phyloP scores from a whole-genome alignment of 208 protist species.

The Leishmania turanica region DNA sequence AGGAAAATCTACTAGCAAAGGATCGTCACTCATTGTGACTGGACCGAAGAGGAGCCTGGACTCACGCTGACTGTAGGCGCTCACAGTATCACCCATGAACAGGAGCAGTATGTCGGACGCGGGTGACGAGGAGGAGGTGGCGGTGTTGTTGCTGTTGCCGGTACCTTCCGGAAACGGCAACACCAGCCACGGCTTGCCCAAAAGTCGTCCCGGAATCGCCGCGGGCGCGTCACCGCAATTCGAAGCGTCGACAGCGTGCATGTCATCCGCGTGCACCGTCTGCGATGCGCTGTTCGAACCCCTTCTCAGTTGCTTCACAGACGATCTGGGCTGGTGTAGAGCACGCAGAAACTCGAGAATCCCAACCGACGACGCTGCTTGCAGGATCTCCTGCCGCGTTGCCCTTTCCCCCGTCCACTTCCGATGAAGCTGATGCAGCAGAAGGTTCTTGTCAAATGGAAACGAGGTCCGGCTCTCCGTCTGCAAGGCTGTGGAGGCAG shows the following conservation, averaged over 20 bases:
- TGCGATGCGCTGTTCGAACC: background rate
- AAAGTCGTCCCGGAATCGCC: constrained; percentile 5
- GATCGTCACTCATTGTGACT: constrained; percentile 24
- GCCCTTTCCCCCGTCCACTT: constrained; percentile 19
- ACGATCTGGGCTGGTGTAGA: background rate
- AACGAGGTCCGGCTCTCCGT: background rate
- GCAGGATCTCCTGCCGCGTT: background rate
- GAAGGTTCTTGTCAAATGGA: background rate
- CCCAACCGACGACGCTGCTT: constrained; percentile 13
- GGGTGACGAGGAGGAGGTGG: background rate
- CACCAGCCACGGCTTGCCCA: constrained; percentile 28
- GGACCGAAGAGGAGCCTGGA: constrained; percentile 42
- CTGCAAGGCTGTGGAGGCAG: background rate
- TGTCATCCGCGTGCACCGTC: background rate
- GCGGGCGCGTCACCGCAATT: background rate
- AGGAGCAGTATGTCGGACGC: constrained; percentile 16
- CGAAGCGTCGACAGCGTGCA: background rate
- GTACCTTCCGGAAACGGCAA: constrained; percentile 1
- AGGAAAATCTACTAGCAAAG: constrained; percentile 39
- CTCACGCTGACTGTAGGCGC: constrained; percentile 22
- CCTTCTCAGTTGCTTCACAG: background rate
- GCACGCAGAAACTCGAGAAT: constrained; percentile 22
- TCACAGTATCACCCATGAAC: constrained; percentile 29
- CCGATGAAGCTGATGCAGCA: constrained; percentile 9
- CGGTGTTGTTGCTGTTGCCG: no score